A percentile compares a stretch with the other conserved stretches of the same genome.
These are phyloP conservation scores for Hura crepitans DNA, from an alignment of 441 rosid species.

Conservation along the genomic window DNA sequence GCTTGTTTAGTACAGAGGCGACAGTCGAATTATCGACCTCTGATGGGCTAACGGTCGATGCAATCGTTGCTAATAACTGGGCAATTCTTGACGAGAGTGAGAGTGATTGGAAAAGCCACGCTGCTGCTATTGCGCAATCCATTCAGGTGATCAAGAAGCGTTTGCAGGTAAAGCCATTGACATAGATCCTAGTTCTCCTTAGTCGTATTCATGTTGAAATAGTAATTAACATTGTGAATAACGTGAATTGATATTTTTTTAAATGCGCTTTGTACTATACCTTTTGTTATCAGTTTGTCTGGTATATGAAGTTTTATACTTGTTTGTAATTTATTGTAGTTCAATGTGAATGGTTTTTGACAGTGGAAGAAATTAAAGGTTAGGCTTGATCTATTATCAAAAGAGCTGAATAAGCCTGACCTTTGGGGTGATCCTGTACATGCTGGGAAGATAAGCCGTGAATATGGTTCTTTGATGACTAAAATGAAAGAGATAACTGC, in stretches of 20 bases:
- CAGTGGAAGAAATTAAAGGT: slow-evolving; percentile 82
- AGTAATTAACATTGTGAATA: background rate
- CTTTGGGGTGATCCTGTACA: slow-evolving; percentile 85
- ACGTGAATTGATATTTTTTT: background rate
- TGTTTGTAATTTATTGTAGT: background rate
- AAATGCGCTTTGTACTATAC: slow-evolving; percentile 5
- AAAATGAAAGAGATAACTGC: slow-evolving; percentile 73
- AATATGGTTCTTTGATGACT: slow-evolving; percentile 73
- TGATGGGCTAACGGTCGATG: slow-evolving; percentile 77
- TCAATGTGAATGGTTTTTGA: slow-evolving; percentile 17
- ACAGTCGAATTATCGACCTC: slow-evolving; percentile 51
- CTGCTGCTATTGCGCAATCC: slow-evolving; percentile 88
- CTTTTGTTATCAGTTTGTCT: background rate
- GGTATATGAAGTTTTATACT: background rate
- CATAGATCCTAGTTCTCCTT: background rate
- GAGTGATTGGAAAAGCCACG: slow-evolving; percentile 89
- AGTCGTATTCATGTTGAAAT: background rate
- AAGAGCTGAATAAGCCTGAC: slow-evolving; percentile 66
- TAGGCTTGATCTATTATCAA: slow-evolving; percentile 57
- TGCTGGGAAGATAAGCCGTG: slow-evolving; percentile 87
- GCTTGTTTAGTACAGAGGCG: slow-evolving; percentile 39
- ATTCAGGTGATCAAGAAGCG: slow-evolving; percentile 83
- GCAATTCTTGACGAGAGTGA: slow-evolving; percentile 69
- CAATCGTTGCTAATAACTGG: slow-evolving; percentile 72
- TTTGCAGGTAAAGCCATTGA: slow-evolving; percentile 50